Evolutionary conservation across 495 filamentous ascomycete genomes (phyloP).

Genomic region (Diplogelasinospora grovesii): DNA sequence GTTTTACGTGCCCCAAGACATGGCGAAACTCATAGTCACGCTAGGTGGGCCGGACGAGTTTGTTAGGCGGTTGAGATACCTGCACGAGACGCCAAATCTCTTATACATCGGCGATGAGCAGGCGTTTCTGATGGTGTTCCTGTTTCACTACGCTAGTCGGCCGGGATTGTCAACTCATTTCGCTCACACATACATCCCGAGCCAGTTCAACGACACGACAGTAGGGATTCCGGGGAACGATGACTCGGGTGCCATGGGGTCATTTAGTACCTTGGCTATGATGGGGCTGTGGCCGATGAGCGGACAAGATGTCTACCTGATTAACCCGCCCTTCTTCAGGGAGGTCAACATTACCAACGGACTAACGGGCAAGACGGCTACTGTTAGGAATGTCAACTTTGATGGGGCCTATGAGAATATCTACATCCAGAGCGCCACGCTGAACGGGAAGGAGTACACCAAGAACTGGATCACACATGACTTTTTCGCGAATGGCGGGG

Average conservation of each 20-base stretch:
- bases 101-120: conserved; percentile 70
- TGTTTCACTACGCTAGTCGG: conserved; percentile 66
- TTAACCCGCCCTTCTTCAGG: conserved; percentile 61
- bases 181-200: conserved; percentile 59
- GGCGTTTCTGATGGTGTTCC: conserved; percentile 60
- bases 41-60: conserved; percentile 46
- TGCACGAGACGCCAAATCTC: conserved; percentile 59
- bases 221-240: conserved; percentile 69
- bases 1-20: conserved; percentile 68
- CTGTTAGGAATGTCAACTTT: conserved; percentile 51
- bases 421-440: conserved; percentile 60
- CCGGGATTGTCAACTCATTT: conserved; percentile 57
- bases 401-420: conserved; percentile 46
- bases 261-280: conserved; percentile 62
- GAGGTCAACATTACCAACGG: conserved; percentile 48
- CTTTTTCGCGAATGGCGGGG: conserved; percentile 61
- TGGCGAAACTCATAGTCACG: too few species aligned
- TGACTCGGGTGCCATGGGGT: conserved; percentile 70
- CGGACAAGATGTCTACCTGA: conserved; percentile 67
- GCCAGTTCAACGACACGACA: conserved; percentile 54
- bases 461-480: conserved; percentile 68
- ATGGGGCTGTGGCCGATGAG: conserved; percentile 69
- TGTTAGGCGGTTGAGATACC: conserved; percentile 50
- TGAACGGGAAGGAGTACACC: conserved; percentile 57
- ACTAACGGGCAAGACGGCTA: conserved; percentile 45